Evolutionary conservation across 1,139 yeast genomes (phyloP), one percentile per base, ranked within the genome.

Genomic region (Scheffersomyces illinoinensis): DNA sequence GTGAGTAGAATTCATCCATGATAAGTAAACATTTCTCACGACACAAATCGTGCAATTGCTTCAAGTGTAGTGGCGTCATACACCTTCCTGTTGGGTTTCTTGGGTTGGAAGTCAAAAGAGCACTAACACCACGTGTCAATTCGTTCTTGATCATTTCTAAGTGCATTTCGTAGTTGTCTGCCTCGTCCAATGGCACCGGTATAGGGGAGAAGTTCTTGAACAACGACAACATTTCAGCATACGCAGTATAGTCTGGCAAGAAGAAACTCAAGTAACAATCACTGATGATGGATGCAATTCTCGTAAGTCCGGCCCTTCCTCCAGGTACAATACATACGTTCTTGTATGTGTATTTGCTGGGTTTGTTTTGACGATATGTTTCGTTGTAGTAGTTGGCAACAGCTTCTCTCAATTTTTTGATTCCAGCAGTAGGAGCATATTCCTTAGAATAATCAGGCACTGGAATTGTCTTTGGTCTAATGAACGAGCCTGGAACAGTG

Each of bases 311-410:
- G 21, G 90, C 89, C 68, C 91, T 78, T 3, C 91, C 91, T 46
- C 91, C 91, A 8, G 91, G 90, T 1, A 87, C 90, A 64, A 87
- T 80, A 71, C 89, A 86, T 24, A 87, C 90, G 65, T 86, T 86
- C 68, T 85, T 87, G 74, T 84, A 84, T 20, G 90, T 85, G 68
- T 87, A 87, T 70, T 86, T 82, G 47, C 88, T 83, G 23, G 70
- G 65, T 68, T 78, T 81, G 56, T 78, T 80, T 59, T 77, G 67
- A 66, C 91, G 81, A 70, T 85, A 86, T 26, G 85, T 80, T 53
- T 77, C 85, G 66, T 87, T 87, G 75, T 87, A 87, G 61, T 82
- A 76, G 61, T 85, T 75, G 5, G 90, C 90, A 57, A 87, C 88
- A 0, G 90, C 89, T 63, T 84, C 84, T 67, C 91, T 76, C 61